Evolutionary conservation across 495 filamentous ascomycete genomes (phyloP).

Genomic region (Neurospora pannonica): DNA sequence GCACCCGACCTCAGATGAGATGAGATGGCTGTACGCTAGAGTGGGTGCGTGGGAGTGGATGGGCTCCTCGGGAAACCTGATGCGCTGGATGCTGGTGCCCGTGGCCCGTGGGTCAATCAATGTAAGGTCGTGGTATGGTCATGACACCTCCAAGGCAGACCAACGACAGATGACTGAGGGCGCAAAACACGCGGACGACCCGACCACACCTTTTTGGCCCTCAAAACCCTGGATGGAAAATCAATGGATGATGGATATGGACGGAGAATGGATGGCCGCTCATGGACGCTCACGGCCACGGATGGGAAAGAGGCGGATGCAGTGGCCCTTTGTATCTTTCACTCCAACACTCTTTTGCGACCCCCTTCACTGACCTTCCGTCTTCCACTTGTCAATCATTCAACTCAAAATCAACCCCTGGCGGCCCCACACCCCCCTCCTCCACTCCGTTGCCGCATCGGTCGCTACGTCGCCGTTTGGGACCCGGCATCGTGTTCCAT

Average conservation of each 20-base stretch:
- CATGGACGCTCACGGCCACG: neutral
- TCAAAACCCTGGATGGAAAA: neutral
- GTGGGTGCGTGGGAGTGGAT: neutral
- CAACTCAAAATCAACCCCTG: neutral
- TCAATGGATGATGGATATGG: neutral
- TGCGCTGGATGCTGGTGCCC: neutral
- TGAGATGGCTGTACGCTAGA: neutral
- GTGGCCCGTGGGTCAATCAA: neutral
- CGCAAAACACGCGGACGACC: neutral
- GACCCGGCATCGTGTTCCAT: constrained; percentile 1
- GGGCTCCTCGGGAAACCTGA: neutral
- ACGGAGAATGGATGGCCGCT: neutral
- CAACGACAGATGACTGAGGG: neutral
- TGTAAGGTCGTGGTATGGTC: neutral
- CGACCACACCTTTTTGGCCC: neutral
- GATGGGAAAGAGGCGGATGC: neutral
- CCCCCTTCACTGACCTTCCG: neutral
- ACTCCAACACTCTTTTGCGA: neutral
- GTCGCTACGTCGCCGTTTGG: neutral
- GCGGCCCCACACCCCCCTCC: neutral
- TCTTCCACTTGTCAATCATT: neutral
- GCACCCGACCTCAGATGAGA: neutral
- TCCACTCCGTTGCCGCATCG: neutral
- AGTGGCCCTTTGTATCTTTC: neutral
- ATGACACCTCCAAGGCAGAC: neutral